Conservation (phyloP, 2,329 filamentous ascomycete genomes). For the Cordyceps pruinosa region DNA sequence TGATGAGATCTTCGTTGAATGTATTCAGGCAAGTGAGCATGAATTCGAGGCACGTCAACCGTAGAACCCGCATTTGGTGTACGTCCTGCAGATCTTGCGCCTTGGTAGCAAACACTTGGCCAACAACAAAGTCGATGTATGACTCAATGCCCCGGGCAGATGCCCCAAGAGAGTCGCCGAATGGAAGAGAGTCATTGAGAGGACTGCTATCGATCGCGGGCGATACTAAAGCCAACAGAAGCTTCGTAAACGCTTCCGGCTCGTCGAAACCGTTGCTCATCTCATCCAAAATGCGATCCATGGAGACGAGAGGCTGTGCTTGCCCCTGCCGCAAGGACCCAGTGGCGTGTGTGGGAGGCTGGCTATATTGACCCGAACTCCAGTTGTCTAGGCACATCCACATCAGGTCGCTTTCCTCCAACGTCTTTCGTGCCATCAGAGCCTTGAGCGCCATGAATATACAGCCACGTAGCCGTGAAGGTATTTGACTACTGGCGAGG, state of each 20-base stretch:
- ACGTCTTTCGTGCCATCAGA: constrained; percentile 67
- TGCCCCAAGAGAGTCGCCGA: constrained; percentile 77
- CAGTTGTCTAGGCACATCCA: constrained; percentile 78
- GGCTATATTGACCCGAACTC: constrained; percentile 55
- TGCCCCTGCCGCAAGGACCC: constrained; percentile 27
- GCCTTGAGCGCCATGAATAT: constrained; percentile 73
- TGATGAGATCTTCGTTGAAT: constrained; percentile 91
- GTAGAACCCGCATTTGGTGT: constrained; percentile 64
- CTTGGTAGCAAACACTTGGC: constrained; percentile 65
- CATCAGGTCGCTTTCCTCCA: constrained; percentile 61
- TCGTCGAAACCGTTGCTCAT: constrained; percentile 78
- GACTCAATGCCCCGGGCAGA: constrained; percentile 80
- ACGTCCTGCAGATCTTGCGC: constrained; percentile 58
- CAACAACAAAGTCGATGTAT: constrained; percentile 87
- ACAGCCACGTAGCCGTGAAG: constrained; percentile 71
- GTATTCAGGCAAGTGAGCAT: constrained; percentile 69
- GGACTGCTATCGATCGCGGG: constrained; percentile 55
- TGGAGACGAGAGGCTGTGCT: constrained; percentile 33
- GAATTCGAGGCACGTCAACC: constrained; percentile 78
- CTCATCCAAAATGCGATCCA: constrained; percentile 64
- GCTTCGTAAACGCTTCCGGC: constrained; percentile 71
- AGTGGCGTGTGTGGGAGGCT: constrained; percentile 22
- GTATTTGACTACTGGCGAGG: constrained; percentile 69
- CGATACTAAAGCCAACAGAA: constrained; percentile 65
- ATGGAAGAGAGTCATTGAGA: constrained; percentile 71